Percentiles rank a stretch among this genome's conserved stretches.
phyloP scores from a whole-genome alignment of 108 stramenopile genomes.

The Thalassiosira profunda region DNA sequence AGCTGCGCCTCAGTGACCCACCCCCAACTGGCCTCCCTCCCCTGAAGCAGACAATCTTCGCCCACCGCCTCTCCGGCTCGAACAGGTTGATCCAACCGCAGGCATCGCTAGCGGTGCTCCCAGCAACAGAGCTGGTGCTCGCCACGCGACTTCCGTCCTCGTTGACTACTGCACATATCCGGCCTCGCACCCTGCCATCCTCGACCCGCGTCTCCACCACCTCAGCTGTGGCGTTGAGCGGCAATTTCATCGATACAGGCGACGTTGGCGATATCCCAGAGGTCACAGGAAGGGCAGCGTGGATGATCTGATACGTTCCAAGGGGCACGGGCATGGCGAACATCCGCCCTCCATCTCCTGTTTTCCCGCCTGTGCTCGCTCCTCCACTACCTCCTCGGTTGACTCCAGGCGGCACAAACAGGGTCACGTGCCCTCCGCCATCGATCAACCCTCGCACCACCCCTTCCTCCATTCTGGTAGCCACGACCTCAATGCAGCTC shows the following conservation, averaged over 20 bases:
- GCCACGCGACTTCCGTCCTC: constrained; percentile 10
- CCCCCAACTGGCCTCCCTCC: constrained; percentile 29
- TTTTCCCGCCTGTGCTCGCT: constrained; percentile 2
- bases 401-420: constrained; percentile 19
- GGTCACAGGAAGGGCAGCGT: constrained; percentile 25
- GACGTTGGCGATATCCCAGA: constrained; percentile 23
- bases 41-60: constrained; percentile 49
- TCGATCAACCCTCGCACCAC: constrained; percentile 38
- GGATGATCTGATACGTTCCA: constrained; percentile 37
- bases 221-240: constrained; percentile 26
- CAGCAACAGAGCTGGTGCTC: constrained; percentile 16
- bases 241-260: constrained; percentile 20
- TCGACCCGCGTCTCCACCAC: constrained; percentile 44
- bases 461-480: constrained; percentile 42
- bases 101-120: constrained; percentile 12
- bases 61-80: constrained; percentile 41
- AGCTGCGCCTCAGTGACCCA: too few relatives aligned
- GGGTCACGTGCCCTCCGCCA: constrained; percentile 33
- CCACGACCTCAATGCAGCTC: constrained; percentile 37
- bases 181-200: constrained; percentile 38
- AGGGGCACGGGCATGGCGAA: constrained; percentile 47
- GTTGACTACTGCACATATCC: constrained; percentile 16
- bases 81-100: constrained; percentile 44
- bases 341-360: constrained; percentile 15
- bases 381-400: background rate